Evolutionary conservation across 2,329 filamentous ascomycete genomes (phyloP).

Genomic region (Drechmeria coniospora): DNA sequence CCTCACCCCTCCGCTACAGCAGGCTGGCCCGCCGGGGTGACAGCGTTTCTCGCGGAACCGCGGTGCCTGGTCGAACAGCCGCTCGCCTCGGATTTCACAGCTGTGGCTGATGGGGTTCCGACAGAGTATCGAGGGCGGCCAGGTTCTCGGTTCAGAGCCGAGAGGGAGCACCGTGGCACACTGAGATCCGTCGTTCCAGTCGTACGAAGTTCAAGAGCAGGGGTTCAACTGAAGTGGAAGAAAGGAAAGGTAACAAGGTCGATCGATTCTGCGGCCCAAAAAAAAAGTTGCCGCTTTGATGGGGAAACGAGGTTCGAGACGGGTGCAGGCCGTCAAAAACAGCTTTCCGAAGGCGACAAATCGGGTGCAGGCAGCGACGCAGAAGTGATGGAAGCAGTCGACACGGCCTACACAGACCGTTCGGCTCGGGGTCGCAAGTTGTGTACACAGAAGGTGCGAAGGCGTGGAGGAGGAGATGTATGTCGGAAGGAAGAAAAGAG

Average conservation of each 20-base stretch:
- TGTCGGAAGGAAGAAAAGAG: constrained; percentile 14
- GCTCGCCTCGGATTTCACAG: constrained; percentile 5
- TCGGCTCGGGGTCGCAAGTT: constrained; percentile 1
- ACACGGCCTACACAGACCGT: neutral
- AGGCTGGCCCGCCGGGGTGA: constrained; percentile 22
- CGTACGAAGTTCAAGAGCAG: no score
- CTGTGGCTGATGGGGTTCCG: neutral
- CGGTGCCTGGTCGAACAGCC: constrained; percentile 18
- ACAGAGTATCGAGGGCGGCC: constrained; percentile 1
- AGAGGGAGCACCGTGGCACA: neutral
- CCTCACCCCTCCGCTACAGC: constrained; percentile 43
- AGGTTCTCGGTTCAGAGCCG: constrained; percentile 1
- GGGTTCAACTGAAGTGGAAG: no score
- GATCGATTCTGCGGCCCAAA: constrained; percentile 1
- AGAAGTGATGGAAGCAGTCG: neutral
- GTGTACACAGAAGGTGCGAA: constrained; percentile 2
- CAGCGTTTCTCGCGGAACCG: constrained; percentile 20
- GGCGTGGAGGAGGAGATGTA: constrained; percentile 8
- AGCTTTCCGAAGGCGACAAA: constrained; percentile 11
- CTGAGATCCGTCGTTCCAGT: neutral
- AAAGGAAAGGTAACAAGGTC: no score
- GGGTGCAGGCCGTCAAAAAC: constrained; percentile 25
- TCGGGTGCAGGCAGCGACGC: constrained; percentile 1
- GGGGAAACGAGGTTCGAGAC: constrained; percentile 14
- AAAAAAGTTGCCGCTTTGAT: constrained; percentile 2